phyloP scores from a whole-genome alignment of 768 basidiomycete genomes.

The Auricularia heimuer region DNA sequence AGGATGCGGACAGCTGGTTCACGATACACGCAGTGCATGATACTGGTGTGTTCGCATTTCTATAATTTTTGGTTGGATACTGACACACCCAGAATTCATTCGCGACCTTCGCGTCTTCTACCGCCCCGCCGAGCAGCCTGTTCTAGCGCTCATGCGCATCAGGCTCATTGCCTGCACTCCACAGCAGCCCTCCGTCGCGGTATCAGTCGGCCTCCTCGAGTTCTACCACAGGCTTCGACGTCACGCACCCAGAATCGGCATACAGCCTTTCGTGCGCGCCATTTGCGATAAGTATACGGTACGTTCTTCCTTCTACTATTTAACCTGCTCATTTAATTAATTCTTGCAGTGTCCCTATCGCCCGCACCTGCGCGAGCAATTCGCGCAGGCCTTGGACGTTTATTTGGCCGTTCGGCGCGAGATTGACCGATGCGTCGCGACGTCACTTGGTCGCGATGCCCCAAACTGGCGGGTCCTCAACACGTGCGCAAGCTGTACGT shows the following conservation, averaged over 20 bases:
- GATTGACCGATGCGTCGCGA: conserved; percentile 3
- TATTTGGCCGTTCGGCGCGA: conserved; percentile 6
- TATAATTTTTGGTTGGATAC: no score
- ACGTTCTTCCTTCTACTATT: background rate
- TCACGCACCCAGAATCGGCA: background rate
- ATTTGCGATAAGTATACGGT: background rate
- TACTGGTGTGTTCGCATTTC: no score
- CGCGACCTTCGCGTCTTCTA: no score
- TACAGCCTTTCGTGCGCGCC: background rate
- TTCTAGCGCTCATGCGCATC: background rate
- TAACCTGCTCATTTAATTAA: background rate
- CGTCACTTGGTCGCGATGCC: conserved; percentile 5
- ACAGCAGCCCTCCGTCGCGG: background rate
- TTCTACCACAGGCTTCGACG: background rate
- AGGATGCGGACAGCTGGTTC: no score
- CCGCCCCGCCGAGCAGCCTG: background rate
- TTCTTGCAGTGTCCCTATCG: conserved; percentile 2
- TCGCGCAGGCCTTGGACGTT: conserved; percentile 6
- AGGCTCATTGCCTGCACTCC: background rate
- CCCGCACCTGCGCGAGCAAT: background rate
- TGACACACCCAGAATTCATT: background rate
- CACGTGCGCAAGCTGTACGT: conserved; percentile 9
- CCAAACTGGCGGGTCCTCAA: conserved; percentile 11
- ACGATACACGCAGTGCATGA: no score
- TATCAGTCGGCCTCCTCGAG: background rate